phyloP scores from a whole-genome alignment of 257 asterid genomes.

The Solanum peruvianum region DNA sequence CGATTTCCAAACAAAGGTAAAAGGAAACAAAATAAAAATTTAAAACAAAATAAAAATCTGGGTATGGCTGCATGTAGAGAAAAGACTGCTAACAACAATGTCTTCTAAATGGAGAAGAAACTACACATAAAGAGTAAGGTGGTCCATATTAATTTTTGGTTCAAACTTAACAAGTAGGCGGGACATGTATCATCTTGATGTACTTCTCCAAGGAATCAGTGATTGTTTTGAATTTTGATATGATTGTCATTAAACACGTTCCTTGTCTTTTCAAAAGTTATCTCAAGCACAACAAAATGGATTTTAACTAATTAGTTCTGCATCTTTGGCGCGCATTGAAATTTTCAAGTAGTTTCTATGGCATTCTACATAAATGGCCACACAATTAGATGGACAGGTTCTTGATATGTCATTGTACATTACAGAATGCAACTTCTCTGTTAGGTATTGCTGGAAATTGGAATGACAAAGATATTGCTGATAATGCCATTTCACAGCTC shows the following conservation, averaged over 20 bases:
- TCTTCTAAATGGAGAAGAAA: background rate
- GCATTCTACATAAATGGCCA: background rate
- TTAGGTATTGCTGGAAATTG: background rate
- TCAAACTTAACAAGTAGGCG: background rate
- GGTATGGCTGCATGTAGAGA: background rate
- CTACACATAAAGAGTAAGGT: background rate
- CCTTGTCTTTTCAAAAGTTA: background rate
- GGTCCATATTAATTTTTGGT: background rate
- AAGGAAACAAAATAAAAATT: background rate
- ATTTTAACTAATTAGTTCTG: background rate
- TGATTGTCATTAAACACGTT: background rate
- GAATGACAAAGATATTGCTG: background rate
- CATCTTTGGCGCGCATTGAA: background rate
- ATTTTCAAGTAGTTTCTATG: background rate
- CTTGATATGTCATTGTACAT: background rate
- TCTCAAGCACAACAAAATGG: background rate
- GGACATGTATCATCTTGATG: background rate
- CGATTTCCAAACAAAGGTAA: background rate
- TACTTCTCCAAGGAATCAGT: background rate
- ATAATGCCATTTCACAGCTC: background rate
- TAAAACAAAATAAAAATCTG: background rate
- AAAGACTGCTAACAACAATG: background rate
- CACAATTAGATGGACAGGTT: background rate
- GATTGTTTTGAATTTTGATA: background rate
- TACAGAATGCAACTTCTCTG: background rate